These are phyloP conservation scores for Globisporangium lucens DNA, from an alignment of 352 stramenopile genomes.

Conservation along the genomic window DNA sequence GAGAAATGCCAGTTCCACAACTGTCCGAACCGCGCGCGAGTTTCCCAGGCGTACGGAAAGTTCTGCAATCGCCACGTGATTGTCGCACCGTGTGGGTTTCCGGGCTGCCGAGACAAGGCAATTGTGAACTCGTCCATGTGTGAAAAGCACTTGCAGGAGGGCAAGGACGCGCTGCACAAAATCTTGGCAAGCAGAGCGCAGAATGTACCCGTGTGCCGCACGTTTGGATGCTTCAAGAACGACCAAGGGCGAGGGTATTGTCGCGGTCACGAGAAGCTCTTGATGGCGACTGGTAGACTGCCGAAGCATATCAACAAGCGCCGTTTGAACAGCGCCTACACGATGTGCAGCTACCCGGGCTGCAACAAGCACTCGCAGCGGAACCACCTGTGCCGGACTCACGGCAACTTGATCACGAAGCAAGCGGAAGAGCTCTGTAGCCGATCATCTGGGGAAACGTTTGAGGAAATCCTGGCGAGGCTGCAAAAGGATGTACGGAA, in stretches of 20 bases:
- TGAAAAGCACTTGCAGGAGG: slow-evolving; percentile 58
- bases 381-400: slow-evolving; percentile 81
- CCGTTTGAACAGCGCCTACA: slow-evolving; percentile 86
- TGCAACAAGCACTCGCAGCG: slow-evolving; percentile 85
- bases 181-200: slow-evolving; percentile 60
- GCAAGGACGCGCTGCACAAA: slow-evolving; percentile 69
- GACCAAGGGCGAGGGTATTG: slow-evolving; percentile 85
- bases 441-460: slow-evolving; percentile 41
- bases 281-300: slow-evolving; percentile 78
- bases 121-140: slow-evolving; percentile 64
- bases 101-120: slow-evolving; percentile 78
- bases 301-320: slow-evolving; percentile 79
- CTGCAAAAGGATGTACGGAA: slow-evolving; percentile 78
- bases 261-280: slow-evolving; percentile 79
- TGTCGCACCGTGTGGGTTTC: slow-evolving; percentile 79
- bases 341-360: slow-evolving; percentile 84
- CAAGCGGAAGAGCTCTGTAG: slow-evolving; percentile 68
- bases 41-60: slow-evolving; percentile 73
- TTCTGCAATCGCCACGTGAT: slow-evolving; percentile 89
- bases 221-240: slow-evolving; percentile 84
- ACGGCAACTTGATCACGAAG: slow-evolving; percentile 75
- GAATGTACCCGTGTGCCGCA: slow-evolving; percentile 77
- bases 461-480: slow-evolving; percentile 61
- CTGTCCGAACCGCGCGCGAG: slow-evolving; percentile 74
- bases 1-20: slow-evolving; percentile 74